These are phyloP conservation scores for Medicago lupulina DNA, from an alignment of 306 rosid genomes.

Conservation along the genomic window DNA sequence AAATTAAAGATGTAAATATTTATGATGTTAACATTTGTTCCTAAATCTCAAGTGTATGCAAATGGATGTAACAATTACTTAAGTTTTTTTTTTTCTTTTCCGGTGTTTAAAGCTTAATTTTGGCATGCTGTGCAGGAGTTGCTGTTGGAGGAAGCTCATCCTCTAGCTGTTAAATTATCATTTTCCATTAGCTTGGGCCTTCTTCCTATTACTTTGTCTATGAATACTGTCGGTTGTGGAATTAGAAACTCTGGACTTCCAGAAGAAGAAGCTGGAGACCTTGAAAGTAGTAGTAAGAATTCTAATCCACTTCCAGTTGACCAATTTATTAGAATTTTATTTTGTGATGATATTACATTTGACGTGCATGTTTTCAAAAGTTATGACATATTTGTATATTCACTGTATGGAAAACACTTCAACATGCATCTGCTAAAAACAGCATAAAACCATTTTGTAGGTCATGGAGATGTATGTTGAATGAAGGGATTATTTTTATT, in stretches of 20 bases:
- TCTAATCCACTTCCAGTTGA: conserved; percentile 34
- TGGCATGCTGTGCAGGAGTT: conserved; percentile 64
- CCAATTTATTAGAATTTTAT: conserved; percentile 32
- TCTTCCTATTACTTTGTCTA: conserved; percentile 81
- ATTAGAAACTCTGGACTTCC: conserved; percentile 77
- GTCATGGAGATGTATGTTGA: conserved; percentile 7
- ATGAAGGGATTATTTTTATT: conserved; percentile 22
- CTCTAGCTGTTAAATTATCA: conserved; percentile 81
- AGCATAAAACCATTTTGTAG: neutral
- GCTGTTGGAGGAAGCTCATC: conserved; percentile 84
- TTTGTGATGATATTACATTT: conserved; percentile 17
- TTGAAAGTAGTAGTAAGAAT: conserved; percentile 76
- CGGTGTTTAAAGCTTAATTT: conserved; percentile 18
- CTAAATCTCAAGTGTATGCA: conserved; percentile 19
- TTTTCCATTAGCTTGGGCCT: conserved; percentile 88
- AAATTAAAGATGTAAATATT: conserved; percentile 1
- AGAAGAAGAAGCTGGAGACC: conserved; percentile 79
- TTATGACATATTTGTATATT: conserved; percentile 19
- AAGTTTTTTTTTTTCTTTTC: conserved; percentile 23
- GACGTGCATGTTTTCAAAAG: conserved; percentile 32
- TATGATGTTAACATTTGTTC: conserved; percentile 21
- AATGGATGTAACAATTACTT: conserved; percentile 15
- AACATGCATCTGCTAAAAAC: conserved; percentile 8
- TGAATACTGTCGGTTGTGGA: conserved; percentile 88
- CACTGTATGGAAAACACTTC: conserved; percentile 27